phyloP scores from a whole-genome alignment of 257 asterid genomes.

The Buddleja alternifolia region DNA sequence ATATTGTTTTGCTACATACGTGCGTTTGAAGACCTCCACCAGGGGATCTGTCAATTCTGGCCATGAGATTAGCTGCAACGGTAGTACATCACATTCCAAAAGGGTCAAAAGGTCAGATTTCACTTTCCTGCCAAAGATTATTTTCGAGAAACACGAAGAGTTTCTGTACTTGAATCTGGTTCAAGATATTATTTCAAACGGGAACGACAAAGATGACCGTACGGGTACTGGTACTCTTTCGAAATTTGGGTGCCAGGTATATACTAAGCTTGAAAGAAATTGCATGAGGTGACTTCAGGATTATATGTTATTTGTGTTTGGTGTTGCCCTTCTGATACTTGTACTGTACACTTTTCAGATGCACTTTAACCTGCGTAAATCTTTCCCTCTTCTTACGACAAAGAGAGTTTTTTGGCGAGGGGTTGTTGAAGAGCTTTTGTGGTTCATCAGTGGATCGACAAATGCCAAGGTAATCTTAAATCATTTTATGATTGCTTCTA shows the following conservation, averaged over 20 bases:
- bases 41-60: conserved; percentile 18
- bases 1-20: conserved; percentile 72
- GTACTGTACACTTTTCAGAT: conserved; percentile 52
- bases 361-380: conserved; percentile 85
- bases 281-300: background rate
- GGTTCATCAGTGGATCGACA: conserved; percentile 98
- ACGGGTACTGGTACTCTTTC: conserved; percentile 96
- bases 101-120: conserved; percentile 49
- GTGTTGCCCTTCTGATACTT: conserved; percentile 23
- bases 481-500: background rate
- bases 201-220: conserved; percentile 78
- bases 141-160: conserved; percentile 89
- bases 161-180: conserved; percentile 74
- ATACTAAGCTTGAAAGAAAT: background rate
- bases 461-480: conserved; percentile 74
- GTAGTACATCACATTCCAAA: conserved; percentile 35
- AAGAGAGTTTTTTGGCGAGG: conserved; percentile 97
- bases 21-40: conserved; percentile 49
- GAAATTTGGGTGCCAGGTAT: conserved; percentile 96
- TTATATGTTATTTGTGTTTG: conserved; percentile 11
- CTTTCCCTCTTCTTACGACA: conserved; percentile 91
- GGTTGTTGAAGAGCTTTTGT: conserved; percentile 94
- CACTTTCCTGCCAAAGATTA: conserved; percentile 70
- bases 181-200: conserved; percentile 78
- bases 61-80: conserved; percentile 28